A percentile compares a stretch with the other conserved stretches of the same genome.
Evolutionary conservation across 164 flowering plant species (phyloP).

Genomic region (Kingdonia uniflora): DNA sequence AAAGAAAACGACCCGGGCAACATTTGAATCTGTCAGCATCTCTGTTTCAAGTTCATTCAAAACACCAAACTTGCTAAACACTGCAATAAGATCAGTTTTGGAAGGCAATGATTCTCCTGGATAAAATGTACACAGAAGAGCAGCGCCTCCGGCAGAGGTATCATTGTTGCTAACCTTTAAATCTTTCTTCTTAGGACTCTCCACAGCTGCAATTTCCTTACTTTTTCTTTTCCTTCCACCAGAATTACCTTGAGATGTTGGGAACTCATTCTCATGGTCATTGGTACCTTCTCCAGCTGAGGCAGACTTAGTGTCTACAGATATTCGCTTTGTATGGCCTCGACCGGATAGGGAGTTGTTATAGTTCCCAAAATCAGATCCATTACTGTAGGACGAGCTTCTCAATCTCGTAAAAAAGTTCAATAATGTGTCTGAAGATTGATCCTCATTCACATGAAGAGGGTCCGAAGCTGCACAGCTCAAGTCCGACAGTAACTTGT

Average conservation of each 20-base stretch:
- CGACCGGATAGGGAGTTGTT: constrained; percentile 12
- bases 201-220: constrained; percentile 16
- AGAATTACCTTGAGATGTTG: constrained; percentile 7
- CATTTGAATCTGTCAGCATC: constrained; percentile 20
- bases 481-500: constrained; percentile 44
- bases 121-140: constrained; percentile 41
- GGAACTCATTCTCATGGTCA: constrained; percentile 9
- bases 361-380: constrained; percentile 14
- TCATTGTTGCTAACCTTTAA: constrained; percentile 6
- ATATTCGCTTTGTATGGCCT: constrained; percentile 10
- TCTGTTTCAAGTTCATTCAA: constrained; percentile 37
- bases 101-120: constrained; percentile 36
- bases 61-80: constrained; percentile 38
- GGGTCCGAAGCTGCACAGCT: constrained; percentile 35
- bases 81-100: constrained; percentile 22
- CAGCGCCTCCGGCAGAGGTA: constrained; percentile 12
- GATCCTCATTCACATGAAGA: constrained; percentile 25
- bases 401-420: constrained; percentile 47
- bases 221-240: constrained; percentile 20
- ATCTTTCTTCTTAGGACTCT: constrained; percentile 11
- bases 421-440: constrained; percentile 19
- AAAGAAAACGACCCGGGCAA: constrained; percentile 31
- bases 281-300: constrained; percentile 6
- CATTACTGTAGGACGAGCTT: constrained; percentile 30
- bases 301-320: constrained; percentile 4